A percentile compares a stretch with the other conserved stretches of the same genome.
phyloP scores from a whole-genome alignment of 345 rosid genomes.

The Citrus sp. region DNA sequence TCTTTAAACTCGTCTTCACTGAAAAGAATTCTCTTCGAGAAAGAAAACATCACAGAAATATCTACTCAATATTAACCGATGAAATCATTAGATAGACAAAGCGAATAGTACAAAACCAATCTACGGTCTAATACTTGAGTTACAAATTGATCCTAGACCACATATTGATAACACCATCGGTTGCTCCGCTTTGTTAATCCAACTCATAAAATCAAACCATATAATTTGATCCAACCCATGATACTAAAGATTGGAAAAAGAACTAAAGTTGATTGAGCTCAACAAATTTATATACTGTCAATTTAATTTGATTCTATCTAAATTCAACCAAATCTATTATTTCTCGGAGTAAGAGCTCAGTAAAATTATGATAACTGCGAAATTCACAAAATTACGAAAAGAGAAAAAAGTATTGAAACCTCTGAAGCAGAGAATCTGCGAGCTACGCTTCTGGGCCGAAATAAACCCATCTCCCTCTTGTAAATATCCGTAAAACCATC shows the following conservation, averaged over 20 bases:
- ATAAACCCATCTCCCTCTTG: conserved; percentile 35
- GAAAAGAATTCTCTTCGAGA: neutral
- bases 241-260: neutral
- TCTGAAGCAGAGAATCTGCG: conserved; percentile 35
- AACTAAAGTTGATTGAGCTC: neutral
- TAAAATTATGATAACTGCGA: neutral
- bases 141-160: neutral
- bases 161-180: neutral
- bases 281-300: neutral
- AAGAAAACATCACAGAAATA: neutral
- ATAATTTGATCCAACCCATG: neutral
- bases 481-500: conserved; percentile 23
- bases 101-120: neutral
- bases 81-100: neutral
- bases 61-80: neutral
- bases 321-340: neutral
- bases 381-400: neutral
- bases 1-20: neutral
- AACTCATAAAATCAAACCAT: neutral
- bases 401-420: conserved; percentile 16
- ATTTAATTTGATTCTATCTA: neutral
- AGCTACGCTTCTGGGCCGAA: conserved; percentile 22
- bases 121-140: neutral
- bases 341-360: neutral
- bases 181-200: neutral